Base-by-base conservation (phyloP, 805 yeast genomes). In the Saccharomycopsis babjevae region DNA sequence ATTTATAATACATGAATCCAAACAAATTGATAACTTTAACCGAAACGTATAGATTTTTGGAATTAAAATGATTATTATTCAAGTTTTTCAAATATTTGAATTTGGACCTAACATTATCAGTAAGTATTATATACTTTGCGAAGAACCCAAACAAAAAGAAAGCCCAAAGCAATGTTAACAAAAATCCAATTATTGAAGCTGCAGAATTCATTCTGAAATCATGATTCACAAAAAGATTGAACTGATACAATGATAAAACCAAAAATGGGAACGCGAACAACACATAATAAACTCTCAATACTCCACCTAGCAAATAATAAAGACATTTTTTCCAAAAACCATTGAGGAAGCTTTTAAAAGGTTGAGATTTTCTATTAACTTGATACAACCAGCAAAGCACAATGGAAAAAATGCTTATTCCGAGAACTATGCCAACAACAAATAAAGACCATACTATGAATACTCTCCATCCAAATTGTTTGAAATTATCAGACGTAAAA, bases 21-120 rank as follows among this genome's bases (percentile, higher is more conserved):
- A 84, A 82, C 2, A 76, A 59, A 57, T 80, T 71, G 46, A 81
- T 76, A 5, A 76, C 70, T 58, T 73, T 75, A 59, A 80, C 71
- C 1, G 83, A 80, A 2, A 83, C 76, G 65, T 81, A 82, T 5
- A 82, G 65, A 62, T 70, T 69, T 40, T 66, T 54, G 15, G 55
- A 56, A 54, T 58, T 60, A 22, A 22, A 22, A 15, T 32, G 20
- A 25, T 28, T 30, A 30, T 39, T 56, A 39, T 43, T 32, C 13
- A 46, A 25, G 20, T 28, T 16, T 56, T 40, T 40, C 46, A 30
- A n/a, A 38, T 50, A 20, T 28, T 56, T 32, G 43, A 71, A 46
- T 22, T 22, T 46, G 52, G 52, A 46, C 22, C 52, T 46, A 11
- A 46, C 32, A 15, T 46, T 46, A 25, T 46, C 52, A 13, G 25